Base-by-base conservation (phyloP, 2,329 filamentous ascomycete species). In the Endoconidiophora laricicola region DNA sequence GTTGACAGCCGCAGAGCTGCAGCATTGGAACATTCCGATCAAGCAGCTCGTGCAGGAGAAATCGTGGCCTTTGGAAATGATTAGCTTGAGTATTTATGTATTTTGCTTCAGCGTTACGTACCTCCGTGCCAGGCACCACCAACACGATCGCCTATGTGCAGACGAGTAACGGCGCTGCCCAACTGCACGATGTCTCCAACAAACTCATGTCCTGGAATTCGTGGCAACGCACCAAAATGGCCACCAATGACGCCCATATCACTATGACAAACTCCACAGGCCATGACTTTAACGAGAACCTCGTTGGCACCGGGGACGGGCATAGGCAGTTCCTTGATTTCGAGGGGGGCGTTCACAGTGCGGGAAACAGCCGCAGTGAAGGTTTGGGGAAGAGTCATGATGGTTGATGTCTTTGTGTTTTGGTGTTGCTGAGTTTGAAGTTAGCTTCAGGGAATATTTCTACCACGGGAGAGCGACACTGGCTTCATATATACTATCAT, bases 181-280 rank as follows among this genome's bases (percentile, higher is more conserved):
- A 84, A 61, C 5, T 73, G 73, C 14, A 75, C 79, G 3, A 87
- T 68, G 10, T 76, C 73, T 9, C 83, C 82, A 49, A 87, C 73
- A 33, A 81, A 66, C 61, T 87, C 83, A 62, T 88, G 83, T 20
- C 83, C 83, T 0, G 80, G 78, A 2, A 78, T 64, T 4, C 75
- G 70, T 1, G 81, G 81, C 18, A 69, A 57, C 41, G 74, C 69
- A 9, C 74, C 75, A 41, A 81, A 64, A 3, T 62, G 57, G 22
- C 76, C 76, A 2, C 58, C 44, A 46, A 70, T 66, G 1, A 73
- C 62, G 48, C 61, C 63, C 18, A 64, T 54, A 57, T 86, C 83
- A 0, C 72, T 74, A 60, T 78, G 79, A 62, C 83, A 87, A 45
- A 88, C 73, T 41, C 83, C 83, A 56, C 78, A 84, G 4, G 82